These are phyloP conservation scores for Thozetella sp. DNA, from an alignment of 495 filamentous ascomycete genomes.

Conservation along the genomic window DNA sequence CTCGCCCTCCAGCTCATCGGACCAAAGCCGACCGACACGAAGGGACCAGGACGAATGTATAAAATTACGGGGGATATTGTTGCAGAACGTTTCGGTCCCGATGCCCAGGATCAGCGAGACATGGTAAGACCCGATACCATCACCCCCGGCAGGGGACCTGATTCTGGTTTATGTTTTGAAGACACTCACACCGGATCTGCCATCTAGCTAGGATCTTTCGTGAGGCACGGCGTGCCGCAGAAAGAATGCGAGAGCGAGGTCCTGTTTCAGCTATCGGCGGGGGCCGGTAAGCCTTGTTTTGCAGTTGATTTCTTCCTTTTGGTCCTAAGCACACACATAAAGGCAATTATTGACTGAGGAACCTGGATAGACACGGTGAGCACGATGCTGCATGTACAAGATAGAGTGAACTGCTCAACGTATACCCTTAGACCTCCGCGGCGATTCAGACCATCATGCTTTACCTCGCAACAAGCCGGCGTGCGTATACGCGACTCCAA, in stretches of 20 bases:
- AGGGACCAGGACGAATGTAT: constrained; percentile 21
- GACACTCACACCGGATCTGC: too few relatives aligned
- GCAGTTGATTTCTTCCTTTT: neutral
- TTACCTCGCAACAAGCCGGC: constrained; percentile 45
- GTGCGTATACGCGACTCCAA: constrained; percentile 54
- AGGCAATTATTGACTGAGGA: too few relatives aligned
- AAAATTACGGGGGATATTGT: constrained; percentile 15
- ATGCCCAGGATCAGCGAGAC: constrained; percentile 30
- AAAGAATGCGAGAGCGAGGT: constrained; percentile 39
- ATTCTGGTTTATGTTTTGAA: neutral
- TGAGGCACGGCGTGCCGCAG: constrained; percentile 33
- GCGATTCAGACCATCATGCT: constrained; percentile 56
- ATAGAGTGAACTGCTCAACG: neutral
- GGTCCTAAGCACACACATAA: too few relatives aligned
- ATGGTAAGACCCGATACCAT: constrained; percentile 31
- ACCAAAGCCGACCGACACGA: constrained; percentile 20
- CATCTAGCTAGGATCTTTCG: constrained; percentile 32
- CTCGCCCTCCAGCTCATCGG: constrained; percentile 18
- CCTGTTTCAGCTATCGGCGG: constrained; percentile 36
- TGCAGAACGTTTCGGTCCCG: constrained; percentile 23
- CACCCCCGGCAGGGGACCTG: neutral
- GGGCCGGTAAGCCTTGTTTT: constrained; percentile 46
- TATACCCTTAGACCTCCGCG: constrained; percentile 46
- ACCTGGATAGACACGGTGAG: too few relatives aligned
- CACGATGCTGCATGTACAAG: too few relatives aligned